Evolutionary conservation across 352 stramenopile genomes (phyloP).

Genomic region (Phytophthora citrophthora): DNA sequence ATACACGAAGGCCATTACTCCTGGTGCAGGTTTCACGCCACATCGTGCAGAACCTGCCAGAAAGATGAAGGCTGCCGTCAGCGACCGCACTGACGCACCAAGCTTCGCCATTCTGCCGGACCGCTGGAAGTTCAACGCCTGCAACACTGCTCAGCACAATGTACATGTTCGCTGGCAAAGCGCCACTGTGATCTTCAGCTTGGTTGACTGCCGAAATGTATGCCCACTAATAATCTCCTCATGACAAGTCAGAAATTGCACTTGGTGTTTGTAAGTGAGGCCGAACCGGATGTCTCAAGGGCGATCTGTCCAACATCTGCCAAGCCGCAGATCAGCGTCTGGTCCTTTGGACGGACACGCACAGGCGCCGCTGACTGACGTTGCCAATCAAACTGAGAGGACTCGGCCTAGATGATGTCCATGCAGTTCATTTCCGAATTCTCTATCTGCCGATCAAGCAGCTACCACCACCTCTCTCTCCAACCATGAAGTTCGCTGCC

Average conservation of each 20-base stretch:
- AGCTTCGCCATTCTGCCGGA: neutral
- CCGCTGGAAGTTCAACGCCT: conserved; percentile 2
- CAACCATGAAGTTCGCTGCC: conserved; percentile 40
- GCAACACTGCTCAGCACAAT: neutral
- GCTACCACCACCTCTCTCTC: conserved; percentile 8
- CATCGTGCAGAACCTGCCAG: conserved; percentile 3
- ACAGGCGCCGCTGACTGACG: conserved; percentile 1
- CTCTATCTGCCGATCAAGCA: conserved; percentile 33
- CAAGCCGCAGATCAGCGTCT: conserved; percentile 15
- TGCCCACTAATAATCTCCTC: conserved; percentile 6
- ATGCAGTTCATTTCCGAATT: conserved; percentile 34
- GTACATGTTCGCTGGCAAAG: neutral
- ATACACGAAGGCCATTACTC: conserved; percentile 13
- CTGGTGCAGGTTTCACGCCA: conserved; percentile 11
- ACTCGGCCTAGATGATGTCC: neutral
- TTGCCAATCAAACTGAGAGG: too few relatives aligned
- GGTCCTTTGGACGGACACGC: conserved; percentile 3
- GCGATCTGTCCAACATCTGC: conserved; percentile 22
- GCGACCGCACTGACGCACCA: neutral
- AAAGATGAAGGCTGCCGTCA: conserved; percentile 3
- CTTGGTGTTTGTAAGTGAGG: conserved; percentile 19
- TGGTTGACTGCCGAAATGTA: conserved; percentile 2
- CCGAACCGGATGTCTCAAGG: conserved; percentile 27
- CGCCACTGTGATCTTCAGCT: neutral
- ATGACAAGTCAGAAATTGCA: conserved; percentile 20